Conservation (phyloP, 2,329 filamentous ascomycete species). For the Bipolaris cookei region DNA sequence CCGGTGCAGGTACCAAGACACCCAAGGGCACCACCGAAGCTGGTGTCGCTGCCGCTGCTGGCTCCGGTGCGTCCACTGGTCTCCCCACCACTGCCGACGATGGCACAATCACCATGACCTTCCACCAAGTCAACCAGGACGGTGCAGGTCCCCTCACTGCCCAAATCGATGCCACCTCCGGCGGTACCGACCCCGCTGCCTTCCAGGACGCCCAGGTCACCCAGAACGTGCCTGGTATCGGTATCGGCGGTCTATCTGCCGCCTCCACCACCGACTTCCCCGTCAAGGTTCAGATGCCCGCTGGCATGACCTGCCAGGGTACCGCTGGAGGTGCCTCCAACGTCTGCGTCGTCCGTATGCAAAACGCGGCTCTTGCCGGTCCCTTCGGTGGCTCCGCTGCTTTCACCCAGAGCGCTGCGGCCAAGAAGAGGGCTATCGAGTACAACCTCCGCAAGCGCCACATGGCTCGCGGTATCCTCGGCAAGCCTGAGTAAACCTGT, state of each 20-base stretch:
- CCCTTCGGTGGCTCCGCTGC: slow-evolving; percentile 72
- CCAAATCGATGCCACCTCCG: slow-evolving; percentile 66
- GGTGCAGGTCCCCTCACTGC: slow-evolving; percentile 69
- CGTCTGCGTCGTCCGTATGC: slow-evolving; percentile 70
- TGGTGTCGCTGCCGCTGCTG: slow-evolving; percentile 61
- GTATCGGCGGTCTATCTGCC: slow-evolving; percentile 63
- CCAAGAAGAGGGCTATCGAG: slow-evolving; percentile 67
- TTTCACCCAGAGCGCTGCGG: slow-evolving; percentile 66
- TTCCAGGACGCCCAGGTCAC: slow-evolving; percentile 66
- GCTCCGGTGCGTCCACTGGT: slow-evolving; percentile 60
- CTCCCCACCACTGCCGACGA: slow-evolving; percentile 67
- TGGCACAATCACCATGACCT: slow-evolving; percentile 68
- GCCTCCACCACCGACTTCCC: slow-evolving; percentile 69
- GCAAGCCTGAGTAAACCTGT: slow-evolving; percentile 35
- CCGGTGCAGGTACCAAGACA: slow-evolving; percentile 56
- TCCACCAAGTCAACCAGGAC: slow-evolving; percentile 74
- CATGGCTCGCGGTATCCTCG: slow-evolving; percentile 45
- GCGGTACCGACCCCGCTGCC: slow-evolving; percentile 64
- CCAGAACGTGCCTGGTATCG: slow-evolving; percentile 66
- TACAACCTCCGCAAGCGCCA: slow-evolving; percentile 55
- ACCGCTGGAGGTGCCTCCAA: slow-evolving; percentile 64
- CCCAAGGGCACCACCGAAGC: slow-evolving; percentile 57
- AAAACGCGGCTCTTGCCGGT: slow-evolving; percentile 66
- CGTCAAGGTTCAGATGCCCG: slow-evolving; percentile 69
- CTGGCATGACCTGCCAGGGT: slow-evolving; percentile 70